Conservation (phyloP, 352 stramenopile species). For the Blastocystis sp. region DNA sequence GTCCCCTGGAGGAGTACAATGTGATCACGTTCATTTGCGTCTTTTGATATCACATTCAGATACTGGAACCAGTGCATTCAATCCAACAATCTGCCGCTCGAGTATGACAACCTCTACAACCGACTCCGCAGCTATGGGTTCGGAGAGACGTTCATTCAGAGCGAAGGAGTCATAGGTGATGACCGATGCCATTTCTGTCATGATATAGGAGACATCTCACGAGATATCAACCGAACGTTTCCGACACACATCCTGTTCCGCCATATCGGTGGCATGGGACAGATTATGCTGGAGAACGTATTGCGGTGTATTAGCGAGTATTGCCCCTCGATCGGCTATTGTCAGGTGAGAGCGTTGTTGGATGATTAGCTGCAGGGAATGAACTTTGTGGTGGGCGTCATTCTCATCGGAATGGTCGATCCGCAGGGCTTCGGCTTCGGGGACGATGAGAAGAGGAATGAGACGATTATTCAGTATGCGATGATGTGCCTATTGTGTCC, state of each 20-base stretch:
- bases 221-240: constrained; percentile 71
- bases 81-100: neutral
- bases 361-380: constrained; percentile 28
- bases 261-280: constrained; percentile 16
- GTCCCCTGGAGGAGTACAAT: neutral
- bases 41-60: neutral
- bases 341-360: neutral
- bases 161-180: constrained; percentile 29
- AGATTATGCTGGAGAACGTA: constrained; percentile 72
- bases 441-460: neutral
- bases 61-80: constrained; percentile 49
- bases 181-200: neutral
- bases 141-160: constrained; percentile 33
- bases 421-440: constrained; percentile 16
- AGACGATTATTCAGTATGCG: constrained; percentile 45
- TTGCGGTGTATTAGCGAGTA: constrained; percentile 52
- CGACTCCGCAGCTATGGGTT: constrained; percentile 54
- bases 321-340: constrained; percentile 60
- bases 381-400: constrained; percentile 70
- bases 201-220: constrained; percentile 59
- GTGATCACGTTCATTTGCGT: neutral
- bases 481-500: constrained; percentile 8
- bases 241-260: constrained; percentile 56
- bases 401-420: constrained; percentile 49
- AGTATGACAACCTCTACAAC: constrained; percentile 40